Base-by-base conservation (phyloP, 1,284 basidiomycete species). In the Trichosporon ovoides region DNA sequence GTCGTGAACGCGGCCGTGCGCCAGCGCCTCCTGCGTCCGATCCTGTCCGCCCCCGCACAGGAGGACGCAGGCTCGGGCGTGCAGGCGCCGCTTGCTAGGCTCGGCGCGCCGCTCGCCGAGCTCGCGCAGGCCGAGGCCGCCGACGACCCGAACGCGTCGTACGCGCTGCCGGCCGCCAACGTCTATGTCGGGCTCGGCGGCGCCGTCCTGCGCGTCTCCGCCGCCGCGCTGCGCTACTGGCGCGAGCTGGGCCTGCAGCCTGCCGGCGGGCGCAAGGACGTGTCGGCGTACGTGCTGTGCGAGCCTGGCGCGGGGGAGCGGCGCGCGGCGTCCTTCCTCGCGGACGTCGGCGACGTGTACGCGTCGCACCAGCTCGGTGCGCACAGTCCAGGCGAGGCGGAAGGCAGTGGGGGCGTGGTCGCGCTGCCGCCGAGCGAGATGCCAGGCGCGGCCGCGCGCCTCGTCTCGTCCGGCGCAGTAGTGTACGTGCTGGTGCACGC, bases 181-280 rank as follows among this genome's bases (percentile, higher is more conserved):
- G 58, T 64, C 10, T 57, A 70, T 50, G 64, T 67, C 7, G 71
- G 70, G 4, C 70, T 63, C 35, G 60, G 63, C 10, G 61, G 64
- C 20, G 62, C 61, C 28, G 60, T 74, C 38, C 66, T 69, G 52
- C 64, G 64, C 18, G 52, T 74, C 5, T 64, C 64, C 1, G 68
- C 69, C 10, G 67, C 73, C 1, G 61, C 62, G 3, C 37, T 74
- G 22, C 62, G 67, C 20, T 76, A 72, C 53, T 76, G 73, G 72
- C 57, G 63, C 16, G 71, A 76, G 56, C 63, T 74, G 2, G 73
- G 72, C 1, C 56, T 76, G 1, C 57, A 66, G 48, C 74, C 74
- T 36, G 64, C 66, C 1, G 71, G 73, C 16, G 74, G 74, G 4
- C 54, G 59, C n/a, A 74, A 76, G 62, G 55, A 70, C 38, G 49